Evolutionary conservation across 805 yeast genomes (phyloP).

Genomic region (Pichia ethanolica): DNA sequence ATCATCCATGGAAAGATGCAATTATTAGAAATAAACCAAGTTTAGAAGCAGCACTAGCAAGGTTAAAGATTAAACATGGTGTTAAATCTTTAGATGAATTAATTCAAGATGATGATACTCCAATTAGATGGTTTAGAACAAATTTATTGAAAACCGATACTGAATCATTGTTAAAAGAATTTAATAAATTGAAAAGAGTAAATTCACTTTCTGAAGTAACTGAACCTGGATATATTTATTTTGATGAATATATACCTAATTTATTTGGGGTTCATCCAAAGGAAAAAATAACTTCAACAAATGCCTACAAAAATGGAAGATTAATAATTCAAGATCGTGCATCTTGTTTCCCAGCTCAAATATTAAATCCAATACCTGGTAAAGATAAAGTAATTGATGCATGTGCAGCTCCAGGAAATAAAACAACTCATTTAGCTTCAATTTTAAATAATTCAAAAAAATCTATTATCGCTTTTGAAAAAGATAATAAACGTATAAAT

Average conservation of each 20-base stretch:
- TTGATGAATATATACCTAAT: slow-evolving; percentile 67
- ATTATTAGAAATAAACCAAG: slow-evolving; percentile 73
- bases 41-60: slow-evolving; percentile 72
- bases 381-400: slow-evolving; percentile 69
- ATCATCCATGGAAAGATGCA: slow-evolving; percentile 78
- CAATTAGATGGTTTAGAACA: slow-evolving; percentile 73
- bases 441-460: slow-evolving; percentile 34
- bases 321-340: slow-evolving; percentile 93
- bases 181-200: slow-evolving; percentile 41
- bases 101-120: slow-evolving; percentile 54
- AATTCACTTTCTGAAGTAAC: slow-evolving; percentile 33
- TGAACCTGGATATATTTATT: slow-evolving; percentile 51
- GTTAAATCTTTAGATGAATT: slow-evolving; percentile 49
- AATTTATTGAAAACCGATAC: slow-evolving; percentile 51
- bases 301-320: slow-evolving; percentile 65
- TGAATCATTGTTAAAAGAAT: slow-evolving; percentile 33
- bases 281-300: slow-evolving; percentile 60
- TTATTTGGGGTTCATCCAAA: slow-evolving; percentile 78
- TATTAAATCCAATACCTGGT: slow-evolving; percentile 55
- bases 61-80: slow-evolving; percentile 65
- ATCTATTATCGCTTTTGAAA: slow-evolving; percentile 78
- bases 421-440: slow-evolving; percentile 88
- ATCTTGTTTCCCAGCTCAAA: slow-evolving; percentile 91
- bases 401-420: slow-evolving; percentile 98
- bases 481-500: slow-evolving; percentile 66